A percentile compares a stretch with the other conserved stretches of the same genome.
These are phyloP conservation scores for Thermothielavioides terrestris DNA, from an alignment of 495 filamentous ascomycete species.

Conservation along the genomic window DNA sequence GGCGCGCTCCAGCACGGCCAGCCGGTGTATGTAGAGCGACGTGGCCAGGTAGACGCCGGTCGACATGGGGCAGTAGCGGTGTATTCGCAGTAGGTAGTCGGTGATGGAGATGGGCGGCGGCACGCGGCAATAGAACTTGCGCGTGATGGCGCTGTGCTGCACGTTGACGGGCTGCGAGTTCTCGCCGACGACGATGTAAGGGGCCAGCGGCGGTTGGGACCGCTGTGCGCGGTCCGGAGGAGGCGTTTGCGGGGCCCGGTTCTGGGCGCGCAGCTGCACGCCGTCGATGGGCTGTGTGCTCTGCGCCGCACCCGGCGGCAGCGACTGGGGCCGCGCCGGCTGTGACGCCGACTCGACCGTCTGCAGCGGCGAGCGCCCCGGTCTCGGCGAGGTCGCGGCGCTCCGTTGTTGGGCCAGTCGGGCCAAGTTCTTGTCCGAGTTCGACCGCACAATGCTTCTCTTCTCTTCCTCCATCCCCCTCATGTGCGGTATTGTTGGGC, in stretches of 20 bases:
- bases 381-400: slow-evolving; percentile 11
- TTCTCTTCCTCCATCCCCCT: slow-evolving; percentile 49
- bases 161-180: slow-evolving; percentile 53
- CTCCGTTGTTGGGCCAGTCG: slow-evolving; percentile 27
- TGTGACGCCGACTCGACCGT: slow-evolving; percentile 3
- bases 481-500: slow-evolving; percentile 53
- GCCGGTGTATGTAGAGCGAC: slow-evolving; percentile 75
- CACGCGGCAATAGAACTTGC: slow-evolving; percentile 85
- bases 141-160: slow-evolving; percentile 72
- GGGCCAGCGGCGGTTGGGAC: slow-evolving; percentile 22
- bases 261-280: slow-evolving; percentile 28
- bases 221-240: slow-evolving; percentile 10
- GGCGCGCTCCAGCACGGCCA: slow-evolving; percentile 63
- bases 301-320: background rate
- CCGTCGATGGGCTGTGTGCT: slow-evolving; percentile 36
- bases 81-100: slow-evolving; percentile 79
- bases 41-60: slow-evolving; percentile 92
- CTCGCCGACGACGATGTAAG: slow-evolving; percentile 49
- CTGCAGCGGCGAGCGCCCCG: slow-evolving; percentile 11
- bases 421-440: slow-evolving; percentile 40
- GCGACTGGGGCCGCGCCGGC: background rate
- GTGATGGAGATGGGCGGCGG: slow-evolving; percentile 71
- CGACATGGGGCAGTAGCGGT: slow-evolving; percentile 90
- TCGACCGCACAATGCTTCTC: slow-evolving; percentile 46
- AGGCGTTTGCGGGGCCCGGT: background rate